Conservation (phyloP, 371 early-diverging fungal species). For the Apophysomyces elegans region DNA sequence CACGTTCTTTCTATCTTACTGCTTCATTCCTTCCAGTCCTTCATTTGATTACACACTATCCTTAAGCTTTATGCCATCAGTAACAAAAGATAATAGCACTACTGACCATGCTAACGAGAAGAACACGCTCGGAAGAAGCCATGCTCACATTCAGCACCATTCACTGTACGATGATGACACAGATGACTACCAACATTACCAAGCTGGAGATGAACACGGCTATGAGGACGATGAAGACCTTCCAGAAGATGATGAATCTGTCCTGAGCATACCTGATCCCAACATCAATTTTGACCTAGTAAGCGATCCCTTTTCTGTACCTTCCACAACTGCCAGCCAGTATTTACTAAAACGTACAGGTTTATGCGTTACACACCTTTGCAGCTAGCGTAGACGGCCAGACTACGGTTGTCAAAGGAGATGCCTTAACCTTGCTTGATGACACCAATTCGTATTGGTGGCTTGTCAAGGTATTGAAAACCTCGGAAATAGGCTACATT, state of each 20-base stretch:
- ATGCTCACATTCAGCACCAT: slow-evolving; percentile 26
- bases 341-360: slow-evolving; percentile 23
- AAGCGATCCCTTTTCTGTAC: neutral
- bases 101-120: slow-evolving; percentile 23
- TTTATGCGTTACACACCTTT: slow-evolving; percentile 95
- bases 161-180: slow-evolving; percentile 51
- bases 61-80: slow-evolving; percentile 6
- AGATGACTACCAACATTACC: slow-evolving; percentile 40
- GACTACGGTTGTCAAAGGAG: slow-evolving; percentile 89
- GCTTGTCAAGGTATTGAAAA: slow-evolving; percentile 90
- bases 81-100: neutral
- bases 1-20: neutral
- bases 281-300: slow-evolving; percentile 70
- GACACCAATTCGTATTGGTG: slow-evolving; percentile 99
- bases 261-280: slow-evolving; percentile 69
- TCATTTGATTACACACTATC: slow-evolving; percentile 18
- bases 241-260: slow-evolving; percentile 59
- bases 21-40: slow-evolving; percentile 9
- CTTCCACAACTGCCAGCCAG: neutral
- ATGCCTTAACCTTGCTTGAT: slow-evolving; percentile 88
- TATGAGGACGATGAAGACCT: slow-evolving; percentile 44
- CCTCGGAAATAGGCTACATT: slow-evolving; percentile 92
- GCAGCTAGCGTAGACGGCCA: slow-evolving; percentile 95
- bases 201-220: slow-evolving; percentile 25
- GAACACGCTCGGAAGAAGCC: slow-evolving; percentile 3